Conservation (phyloP, 768 basidiomycete species). For the Leucosporidium yakuticum region DNA sequence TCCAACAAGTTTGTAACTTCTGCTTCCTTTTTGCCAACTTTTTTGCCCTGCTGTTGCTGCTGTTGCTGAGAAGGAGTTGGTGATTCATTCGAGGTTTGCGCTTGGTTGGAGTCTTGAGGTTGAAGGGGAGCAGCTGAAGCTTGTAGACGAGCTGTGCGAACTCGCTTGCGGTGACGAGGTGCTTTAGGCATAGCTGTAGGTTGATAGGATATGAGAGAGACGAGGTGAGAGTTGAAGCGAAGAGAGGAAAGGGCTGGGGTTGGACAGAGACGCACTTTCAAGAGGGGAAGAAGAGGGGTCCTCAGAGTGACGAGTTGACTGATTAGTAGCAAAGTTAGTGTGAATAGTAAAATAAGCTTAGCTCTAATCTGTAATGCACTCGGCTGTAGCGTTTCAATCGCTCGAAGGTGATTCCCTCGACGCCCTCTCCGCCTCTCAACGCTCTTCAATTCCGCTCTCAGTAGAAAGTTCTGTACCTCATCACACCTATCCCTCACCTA, state of each 20-base stretch:
- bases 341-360: too few relatives aligned
- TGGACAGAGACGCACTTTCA: not conserved
- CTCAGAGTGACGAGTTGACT: not conserved
- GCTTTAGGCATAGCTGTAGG: conserved; percentile 25
- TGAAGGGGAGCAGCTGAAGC: conserved; percentile 11
- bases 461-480: too few relatives aligned
- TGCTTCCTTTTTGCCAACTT: conserved; percentile 25
- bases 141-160: conserved; percentile 23
- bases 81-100: not conserved
- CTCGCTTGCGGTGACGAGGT: conserved; percentile 25
- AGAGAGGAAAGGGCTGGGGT: not conserved
- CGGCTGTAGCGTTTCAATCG: too few relatives aligned
- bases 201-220: not conserved
- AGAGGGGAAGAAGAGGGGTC: not conserved
- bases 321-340: not conserved
- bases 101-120: not conserved
- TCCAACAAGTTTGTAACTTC: conserved; percentile 28
- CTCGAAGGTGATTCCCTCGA: too few relatives aligned
- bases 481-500: not conserved
- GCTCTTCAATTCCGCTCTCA: not conserved
- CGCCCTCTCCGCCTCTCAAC: not conserved
- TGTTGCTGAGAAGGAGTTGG: not conserved
- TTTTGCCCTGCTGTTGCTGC: not conserved
- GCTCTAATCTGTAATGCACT: too few relatives aligned
- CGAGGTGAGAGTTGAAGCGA: not conserved